Evolutionary conservation across 2,329 filamentous ascomycete species (phyloP), one percentile per base, ranked within the genome.

Genomic region (Harringtonia aguacate): DNA sequence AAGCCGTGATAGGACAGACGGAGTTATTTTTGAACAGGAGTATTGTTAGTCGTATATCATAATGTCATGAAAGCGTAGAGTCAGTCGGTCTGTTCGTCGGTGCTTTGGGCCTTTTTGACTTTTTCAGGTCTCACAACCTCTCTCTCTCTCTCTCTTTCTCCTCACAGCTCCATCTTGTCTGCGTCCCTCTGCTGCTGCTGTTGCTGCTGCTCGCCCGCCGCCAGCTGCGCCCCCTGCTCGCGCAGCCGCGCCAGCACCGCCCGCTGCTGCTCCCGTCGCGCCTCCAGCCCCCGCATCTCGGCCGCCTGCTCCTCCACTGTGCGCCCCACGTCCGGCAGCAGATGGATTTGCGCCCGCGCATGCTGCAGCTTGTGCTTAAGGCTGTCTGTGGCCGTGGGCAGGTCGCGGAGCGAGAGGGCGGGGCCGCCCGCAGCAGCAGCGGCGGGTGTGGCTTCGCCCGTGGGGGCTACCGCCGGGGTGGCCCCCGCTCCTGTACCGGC

Each of bases 331-430:
- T 89, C 85, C 10, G 82, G 83, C 52, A 92, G 61, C 24, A 68
- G 66, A 56, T 72, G 70, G 42, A 88, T 68, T 53, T 80, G 75
- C 29, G 69, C 72, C 40, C 84, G 73, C 40, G 89, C 88, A 52
- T 81, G 82, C 60, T 88, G 83, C 46, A 97, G 75, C 62, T 86
- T 86, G 62, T 89, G 81, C 62, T 86, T 89, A 54, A 95, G 70
- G 30, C 76, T 74, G 56, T 87, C 84, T 2, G 86, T 84, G 30
- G 86, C 86, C 3, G 79, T 75, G 3, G 84, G 79, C 15, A 97
- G 75, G 53, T 94, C 84, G 60, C 94, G 94, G 49, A 74, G 68
- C 15, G 63, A 67, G 35, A 70, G 62, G 54, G 57, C 40, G 31
- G 36, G 17, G n/a, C 44, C 41, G 57, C 44, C 48, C 10, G 24